Percentiles rank a stretch among this genome's conserved stretches.
Conservation (phyloP, 305 asterid species). For the Fraxinus nigra region DNA sequence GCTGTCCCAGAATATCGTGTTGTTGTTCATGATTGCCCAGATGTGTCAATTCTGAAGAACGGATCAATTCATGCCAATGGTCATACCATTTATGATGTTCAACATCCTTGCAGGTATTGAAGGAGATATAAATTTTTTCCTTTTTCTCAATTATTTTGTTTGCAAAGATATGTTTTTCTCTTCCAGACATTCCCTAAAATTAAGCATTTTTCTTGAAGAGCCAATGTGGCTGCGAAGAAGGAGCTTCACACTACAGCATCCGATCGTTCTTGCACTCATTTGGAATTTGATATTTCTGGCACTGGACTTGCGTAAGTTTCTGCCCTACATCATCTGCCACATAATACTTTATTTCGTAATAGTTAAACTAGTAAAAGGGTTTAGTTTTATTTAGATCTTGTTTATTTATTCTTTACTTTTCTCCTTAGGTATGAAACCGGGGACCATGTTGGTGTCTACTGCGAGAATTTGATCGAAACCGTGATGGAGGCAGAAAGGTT, state of each 20-base stretch:
- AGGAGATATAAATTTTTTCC: background rate
- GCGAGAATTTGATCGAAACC: slow-evolving; percentile 73
- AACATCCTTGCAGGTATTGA: slow-evolving; percentile 81
- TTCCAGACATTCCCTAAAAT: slow-evolving; percentile 9
- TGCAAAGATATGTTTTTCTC: background rate
- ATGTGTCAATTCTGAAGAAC: slow-evolving; percentile 30
- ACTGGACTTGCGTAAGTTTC: slow-evolving; percentile 74
- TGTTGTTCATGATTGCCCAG: slow-evolving; percentile 56
- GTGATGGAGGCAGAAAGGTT: slow-evolving; percentile 91
- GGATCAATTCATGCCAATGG: slow-evolving; percentile 53
- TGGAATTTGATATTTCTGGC: slow-evolving; percentile 92
- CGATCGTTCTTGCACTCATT: slow-evolving; percentile 94
- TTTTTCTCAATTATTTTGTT: background rate
- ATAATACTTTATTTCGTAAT: background rate
- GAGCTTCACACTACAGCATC: slow-evolving; percentile 92
- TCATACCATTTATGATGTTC: slow-evolving; percentile 66
- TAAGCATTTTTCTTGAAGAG: slow-evolving; percentile 37
- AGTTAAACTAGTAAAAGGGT: background rate
- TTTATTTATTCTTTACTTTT: slow-evolving; percentile 12
- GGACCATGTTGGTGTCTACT: slow-evolving; percentile 92
- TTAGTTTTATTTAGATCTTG: background rate
- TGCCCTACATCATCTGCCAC: background rate
- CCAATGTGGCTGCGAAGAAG: slow-evolving; percentile 72
- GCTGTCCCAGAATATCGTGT: slow-evolving; percentile 90
- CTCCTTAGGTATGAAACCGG: slow-evolving; percentile 88